Evolutionary conservation across 768 basidiomycete species (phyloP).

Genomic region (Trametopsis cervina): DNA sequence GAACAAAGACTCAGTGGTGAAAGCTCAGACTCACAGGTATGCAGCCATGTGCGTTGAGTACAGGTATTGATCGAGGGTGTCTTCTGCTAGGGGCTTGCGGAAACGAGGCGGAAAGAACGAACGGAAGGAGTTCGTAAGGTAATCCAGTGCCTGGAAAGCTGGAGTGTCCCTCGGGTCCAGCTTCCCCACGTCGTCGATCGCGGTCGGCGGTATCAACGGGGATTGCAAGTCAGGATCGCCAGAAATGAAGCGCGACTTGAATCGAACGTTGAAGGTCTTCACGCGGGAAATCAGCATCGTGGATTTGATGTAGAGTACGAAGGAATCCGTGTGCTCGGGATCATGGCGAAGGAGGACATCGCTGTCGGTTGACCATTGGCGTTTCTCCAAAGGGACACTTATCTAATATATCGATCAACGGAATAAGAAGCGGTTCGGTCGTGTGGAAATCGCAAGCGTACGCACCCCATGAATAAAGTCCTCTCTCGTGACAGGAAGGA

Average conservation of each 20-base stretch:
- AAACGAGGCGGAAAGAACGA: slow-evolving; percentile 50
- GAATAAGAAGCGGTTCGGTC: slow-evolving; percentile 9
- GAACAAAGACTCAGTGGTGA: not conserved
- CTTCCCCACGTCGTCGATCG: slow-evolving; percentile 14
- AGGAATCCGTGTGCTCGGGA: slow-evolving; percentile 59
- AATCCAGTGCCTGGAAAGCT: slow-evolving; percentile 60
- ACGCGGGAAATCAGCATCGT: slow-evolving; percentile 54
- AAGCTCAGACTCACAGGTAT: slow-evolving; percentile 4
- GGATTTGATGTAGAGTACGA: slow-evolving; percentile 65
- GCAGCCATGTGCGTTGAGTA: slow-evolving; percentile 27
- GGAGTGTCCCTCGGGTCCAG: slow-evolving; percentile 54
- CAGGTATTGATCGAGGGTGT: slow-evolving; percentile 53
- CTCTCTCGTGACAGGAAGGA: slow-evolving; percentile 56
- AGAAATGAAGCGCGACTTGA: slow-evolving; percentile 49
- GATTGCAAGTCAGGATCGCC: slow-evolving; percentile 46
- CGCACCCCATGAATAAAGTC: slow-evolving; percentile 58
- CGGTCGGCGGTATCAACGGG: slow-evolving; percentile 12
- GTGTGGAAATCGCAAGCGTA: slow-evolving; percentile 19
- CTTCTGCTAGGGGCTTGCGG: slow-evolving; percentile 43
- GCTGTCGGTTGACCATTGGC: slow-evolving; percentile 62
- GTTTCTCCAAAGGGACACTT: slow-evolving; percentile 29
- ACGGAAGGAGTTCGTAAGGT: slow-evolving; percentile 45
- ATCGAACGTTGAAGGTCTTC: slow-evolving; percentile 65
- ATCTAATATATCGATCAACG: slow-evolving; percentile 24
- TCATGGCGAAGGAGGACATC: slow-evolving; percentile 58